These are phyloP conservation scores for Cryphonectria radicalis DNA, from an alignment of 2,329 filamentous ascomycete genomes.

Conservation along the genomic window DNA sequence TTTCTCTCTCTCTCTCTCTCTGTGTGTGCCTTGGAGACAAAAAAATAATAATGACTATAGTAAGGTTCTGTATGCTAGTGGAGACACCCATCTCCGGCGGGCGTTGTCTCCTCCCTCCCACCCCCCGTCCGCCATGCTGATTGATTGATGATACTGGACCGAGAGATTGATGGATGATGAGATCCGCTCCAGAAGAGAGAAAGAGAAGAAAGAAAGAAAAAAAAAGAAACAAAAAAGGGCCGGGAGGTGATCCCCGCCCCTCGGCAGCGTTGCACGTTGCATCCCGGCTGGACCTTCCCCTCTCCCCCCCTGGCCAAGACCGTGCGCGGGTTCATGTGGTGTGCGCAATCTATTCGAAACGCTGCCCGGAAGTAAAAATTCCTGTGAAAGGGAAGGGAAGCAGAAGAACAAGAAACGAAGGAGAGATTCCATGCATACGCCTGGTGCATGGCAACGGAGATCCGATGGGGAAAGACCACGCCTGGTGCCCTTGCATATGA, in stretches of 20 bases:
- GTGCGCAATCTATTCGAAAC: conserved; percentile 20
- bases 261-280: conserved; percentile 11
- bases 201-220: background rate
- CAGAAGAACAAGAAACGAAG: background rate
- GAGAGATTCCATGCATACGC: conserved; percentile 13
- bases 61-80: background rate
- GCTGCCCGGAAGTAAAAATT: background rate
- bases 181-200: background rate
- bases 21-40: background rate
- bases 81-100: background rate
- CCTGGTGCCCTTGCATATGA: conserved; percentile 13
- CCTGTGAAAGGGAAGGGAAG: conserved; percentile 4
- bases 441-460: conserved; percentile 21
- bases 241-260: conserved; percentile 1
- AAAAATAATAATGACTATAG: background rate
- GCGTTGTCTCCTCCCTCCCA: background rate
- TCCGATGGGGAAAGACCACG: conserved; percentile 1
- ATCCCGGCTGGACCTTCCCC: conserved; percentile 11
- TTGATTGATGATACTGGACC: background rate
- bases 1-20: background rate
- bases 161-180: background rate
- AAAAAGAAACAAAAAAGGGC: background rate
- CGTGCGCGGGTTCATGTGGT: background rate
- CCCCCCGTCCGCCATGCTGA: background rate
- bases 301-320: background rate